A percentile compares a stretch with the other conserved stretches of the same genome.
Evolutionary conservation across 2,329 filamentous ascomycete genomes (phyloP).

Genomic region (Diaporthe citri): DNA sequence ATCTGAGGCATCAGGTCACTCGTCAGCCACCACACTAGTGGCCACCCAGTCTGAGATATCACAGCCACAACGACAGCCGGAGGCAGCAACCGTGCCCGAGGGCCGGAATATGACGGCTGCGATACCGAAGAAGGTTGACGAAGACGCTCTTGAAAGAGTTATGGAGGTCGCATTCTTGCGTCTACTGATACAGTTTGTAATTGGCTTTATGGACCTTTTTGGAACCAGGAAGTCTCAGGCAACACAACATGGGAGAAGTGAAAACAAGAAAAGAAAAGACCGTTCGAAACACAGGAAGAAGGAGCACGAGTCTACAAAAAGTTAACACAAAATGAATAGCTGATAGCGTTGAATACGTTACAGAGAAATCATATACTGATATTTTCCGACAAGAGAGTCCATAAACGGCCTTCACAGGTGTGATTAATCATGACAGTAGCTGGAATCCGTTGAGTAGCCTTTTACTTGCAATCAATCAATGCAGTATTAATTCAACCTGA

Average conservation of each 20-base stretch:
- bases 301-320: not conserved
- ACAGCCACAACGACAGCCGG: not conserved
- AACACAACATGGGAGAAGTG: not conserved
- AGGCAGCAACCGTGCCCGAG: not conserved
- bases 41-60: not conserved
- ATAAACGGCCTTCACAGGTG: not conserved
- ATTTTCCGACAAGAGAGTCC: not conserved
- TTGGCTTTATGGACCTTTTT: not conserved
- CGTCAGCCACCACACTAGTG: not conserved
- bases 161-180: constrained; percentile 3
- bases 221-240: no score
- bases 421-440: not conserved
- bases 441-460: no score
- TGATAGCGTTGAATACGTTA: not conserved
- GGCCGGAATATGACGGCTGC: not conserved
- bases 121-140: not conserved
- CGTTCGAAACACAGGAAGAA: not conserved
- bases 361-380: not conserved
- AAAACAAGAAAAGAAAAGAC: not conserved
- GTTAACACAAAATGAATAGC: not conserved
- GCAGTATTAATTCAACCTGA: no score
- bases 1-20: constrained; percentile 8
- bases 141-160: not conserved
- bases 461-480: no score
- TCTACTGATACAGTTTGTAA: not conserved